A percentile compares a stretch with the other conserved stretches of the same genome.
Evolutionary conservation across 208 protist genomes (phyloP).

Genomic region (Leishmania arabica): DNA sequence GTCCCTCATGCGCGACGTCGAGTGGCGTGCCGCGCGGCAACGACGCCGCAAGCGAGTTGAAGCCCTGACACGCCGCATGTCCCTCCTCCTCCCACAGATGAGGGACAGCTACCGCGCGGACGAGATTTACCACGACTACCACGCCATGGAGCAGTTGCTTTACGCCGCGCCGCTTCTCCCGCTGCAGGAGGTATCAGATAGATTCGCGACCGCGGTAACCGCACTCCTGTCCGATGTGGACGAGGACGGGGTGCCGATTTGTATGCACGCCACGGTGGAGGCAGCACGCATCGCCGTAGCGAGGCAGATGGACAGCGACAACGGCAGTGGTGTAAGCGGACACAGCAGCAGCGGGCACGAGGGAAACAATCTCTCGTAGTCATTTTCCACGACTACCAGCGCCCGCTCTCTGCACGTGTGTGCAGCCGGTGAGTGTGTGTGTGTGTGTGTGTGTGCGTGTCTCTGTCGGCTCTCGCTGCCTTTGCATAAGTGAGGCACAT

Average conservation of each 20-base stretch:
- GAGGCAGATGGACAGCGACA: neutral
- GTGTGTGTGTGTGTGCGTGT: neutral
- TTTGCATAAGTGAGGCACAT: neutral
- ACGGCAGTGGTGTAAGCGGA: neutral
- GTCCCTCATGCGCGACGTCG: conserved; percentile 7
- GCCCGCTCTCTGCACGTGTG: neutral
- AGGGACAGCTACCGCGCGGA: conserved; percentile 12
- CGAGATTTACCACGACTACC: conserved; percentile 13
- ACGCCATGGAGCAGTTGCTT: conserved; percentile 2
- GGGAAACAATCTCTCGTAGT: neutral
- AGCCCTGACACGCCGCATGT: neutral
- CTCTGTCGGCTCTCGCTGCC: neutral
- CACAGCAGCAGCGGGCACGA: neutral
- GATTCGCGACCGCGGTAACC: neutral
- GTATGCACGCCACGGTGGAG: conserved; percentile 8
- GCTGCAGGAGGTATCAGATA: neutral
- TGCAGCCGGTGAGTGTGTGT: neutral
- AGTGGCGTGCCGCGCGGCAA: conserved; percentile 12
- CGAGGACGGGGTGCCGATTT: conserved; percentile 14
- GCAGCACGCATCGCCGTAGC: conserved; percentile 1
- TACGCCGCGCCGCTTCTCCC: neutral
- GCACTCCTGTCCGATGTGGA: conserved; percentile 1
- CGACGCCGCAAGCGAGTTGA: conserved; percentile 8
- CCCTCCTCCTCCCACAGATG: neutral
- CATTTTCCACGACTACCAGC: neutral